phyloP scores from a whole-genome alignment of 805 yeast species.

The Candida hungchunana region DNA sequence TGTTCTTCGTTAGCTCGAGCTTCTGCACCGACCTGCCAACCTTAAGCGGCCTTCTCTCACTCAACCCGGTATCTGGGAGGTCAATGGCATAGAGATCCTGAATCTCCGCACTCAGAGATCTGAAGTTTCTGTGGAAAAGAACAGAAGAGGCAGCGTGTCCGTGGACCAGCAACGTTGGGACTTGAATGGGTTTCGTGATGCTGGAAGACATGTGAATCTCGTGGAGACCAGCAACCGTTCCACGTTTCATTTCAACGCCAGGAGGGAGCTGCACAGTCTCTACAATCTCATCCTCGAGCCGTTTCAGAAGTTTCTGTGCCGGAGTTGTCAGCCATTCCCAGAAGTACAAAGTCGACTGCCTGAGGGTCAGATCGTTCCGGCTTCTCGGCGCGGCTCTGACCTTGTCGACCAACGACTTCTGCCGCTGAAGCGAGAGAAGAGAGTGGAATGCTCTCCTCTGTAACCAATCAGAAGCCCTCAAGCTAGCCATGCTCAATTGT shows the following conservation, averaged over 20 bases:
- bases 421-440: conserved; percentile 1
- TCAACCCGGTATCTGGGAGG: conserved; percentile 66
- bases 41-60: conserved; percentile 30
- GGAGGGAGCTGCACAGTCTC: conserved; percentile 11
- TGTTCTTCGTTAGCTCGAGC: conserved; percentile 11
- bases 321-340: conserved; percentile 20
- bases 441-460: conserved; percentile 3
- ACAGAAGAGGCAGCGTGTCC: conserved; percentile 94
- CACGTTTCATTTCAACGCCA: conserved; percentile 5
- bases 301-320: conserved; percentile 7
- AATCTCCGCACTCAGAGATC: conserved; percentile 39
- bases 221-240: conserved; percentile 18
- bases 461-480: too few species aligned
- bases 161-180: conserved; percentile 60
- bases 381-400: conserved; percentile 13
- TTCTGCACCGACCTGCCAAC: conserved; percentile 10
- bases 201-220: conserved; percentile 26
- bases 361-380: conserved; percentile 12
- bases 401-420: conserved; percentile 15
- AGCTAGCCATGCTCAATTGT: too few species aligned
- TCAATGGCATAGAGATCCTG: conserved; percentile 68
- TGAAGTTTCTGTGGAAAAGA: conserved; percentile 69
- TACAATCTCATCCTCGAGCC: conserved; percentile 20
- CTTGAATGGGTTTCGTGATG: conserved; percentile 14
- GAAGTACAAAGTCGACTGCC: conserved; percentile 13